These are phyloP conservation scores for Phytopythium delawarense DNA, from an alignment of 352 stramenopile genomes.

Conservation along the genomic window DNA sequence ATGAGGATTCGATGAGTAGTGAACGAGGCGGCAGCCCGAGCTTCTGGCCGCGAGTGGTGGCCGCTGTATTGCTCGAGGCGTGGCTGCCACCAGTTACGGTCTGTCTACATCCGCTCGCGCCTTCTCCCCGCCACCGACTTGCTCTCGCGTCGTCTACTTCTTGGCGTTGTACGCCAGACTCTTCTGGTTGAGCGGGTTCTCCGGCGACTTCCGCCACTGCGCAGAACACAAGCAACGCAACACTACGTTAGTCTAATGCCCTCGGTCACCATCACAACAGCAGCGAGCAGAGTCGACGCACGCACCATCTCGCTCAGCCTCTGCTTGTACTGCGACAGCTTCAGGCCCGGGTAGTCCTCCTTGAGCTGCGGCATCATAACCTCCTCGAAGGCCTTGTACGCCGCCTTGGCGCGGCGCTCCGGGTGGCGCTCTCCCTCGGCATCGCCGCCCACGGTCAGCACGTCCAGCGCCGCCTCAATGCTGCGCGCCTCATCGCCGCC, in stretches of 20 bases:
- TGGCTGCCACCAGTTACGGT: background rate
- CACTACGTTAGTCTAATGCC: background rate
- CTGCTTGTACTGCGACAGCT: constrained; percentile 84
- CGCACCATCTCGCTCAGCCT: constrained; percentile 71
- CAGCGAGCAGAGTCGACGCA: background rate
- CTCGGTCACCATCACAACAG: background rate
- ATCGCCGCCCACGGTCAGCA: constrained; percentile 46
- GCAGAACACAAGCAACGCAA: constrained; percentile 10
- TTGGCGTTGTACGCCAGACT: constrained; percentile 72
- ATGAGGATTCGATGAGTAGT: background rate
- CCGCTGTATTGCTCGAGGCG: background rate
- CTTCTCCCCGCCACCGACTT: background rate
- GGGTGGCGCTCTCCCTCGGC: constrained; percentile 61
- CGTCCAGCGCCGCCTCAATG: constrained; percentile 59
- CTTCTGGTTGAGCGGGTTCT: constrained; percentile 81
- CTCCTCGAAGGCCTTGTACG: constrained; percentile 81
- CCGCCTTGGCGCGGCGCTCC: constrained; percentile 65
- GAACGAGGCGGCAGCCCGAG: too few species aligned
- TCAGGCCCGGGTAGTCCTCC: constrained; percentile 66
- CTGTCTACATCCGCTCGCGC: background rate
- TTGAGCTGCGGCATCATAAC: constrained; percentile 64
- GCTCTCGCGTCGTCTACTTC: constrained; percentile 28
- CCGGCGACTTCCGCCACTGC: constrained; percentile 70
- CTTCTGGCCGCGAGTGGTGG: background rate
- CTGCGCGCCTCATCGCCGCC: constrained; percentile 48